Evolutionary conservation across 2,329 filamentous ascomycete species (phyloP).

Genomic region (Xylariales sp.): DNA sequence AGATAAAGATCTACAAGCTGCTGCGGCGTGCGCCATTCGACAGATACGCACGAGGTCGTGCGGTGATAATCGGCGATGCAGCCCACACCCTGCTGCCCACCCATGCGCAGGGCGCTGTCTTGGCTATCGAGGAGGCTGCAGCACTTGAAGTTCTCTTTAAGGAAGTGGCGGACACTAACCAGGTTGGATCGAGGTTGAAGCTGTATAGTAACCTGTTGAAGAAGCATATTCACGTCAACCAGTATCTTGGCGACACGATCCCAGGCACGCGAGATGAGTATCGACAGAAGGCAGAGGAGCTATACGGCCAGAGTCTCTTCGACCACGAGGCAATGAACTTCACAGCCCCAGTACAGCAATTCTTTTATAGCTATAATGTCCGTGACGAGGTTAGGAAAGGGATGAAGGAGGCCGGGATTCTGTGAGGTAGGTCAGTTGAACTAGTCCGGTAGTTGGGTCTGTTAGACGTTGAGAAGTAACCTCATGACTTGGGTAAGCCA

Average conservation of each 20-base stretch:
- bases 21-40: slow-evolving; percentile 9
- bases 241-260: slow-evolving; percentile 11
- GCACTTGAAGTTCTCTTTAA: slow-evolving; percentile 10
- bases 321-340: slow-evolving; percentile 8
- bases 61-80: slow-evolving; percentile 13
- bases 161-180: background rate
- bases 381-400: slow-evolving; percentile 8
- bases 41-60: slow-evolving; percentile 8
- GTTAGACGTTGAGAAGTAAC: too few species aligned
- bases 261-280: slow-evolving; percentile 8
- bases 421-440: too few species aligned
- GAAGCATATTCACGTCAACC: slow-evolving; percentile 12
- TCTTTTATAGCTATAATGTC: slow-evolving; percentile 13
- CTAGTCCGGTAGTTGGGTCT: too few species aligned
- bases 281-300: slow-evolving; percentile 9
- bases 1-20: slow-evolving; percentile 11
- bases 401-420: slow-evolving; percentile 5
- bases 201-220: slow-evolving; percentile 11
- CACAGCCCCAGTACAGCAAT: slow-evolving; percentile 9
- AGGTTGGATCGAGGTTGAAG: slow-evolving; percentile 2
- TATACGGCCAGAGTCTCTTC: slow-evolving; percentile 8
- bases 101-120: slow-evolving; percentile 11
- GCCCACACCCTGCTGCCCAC: slow-evolving; percentile 11
- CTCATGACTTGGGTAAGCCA: too few species aligned
- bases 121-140: slow-evolving; percentile 12